Evolutionary conservation across 805 yeast genomes (phyloP), one percentile per base, ranked within the genome.

Genomic region (Monosporozyma servazzii): DNA sequence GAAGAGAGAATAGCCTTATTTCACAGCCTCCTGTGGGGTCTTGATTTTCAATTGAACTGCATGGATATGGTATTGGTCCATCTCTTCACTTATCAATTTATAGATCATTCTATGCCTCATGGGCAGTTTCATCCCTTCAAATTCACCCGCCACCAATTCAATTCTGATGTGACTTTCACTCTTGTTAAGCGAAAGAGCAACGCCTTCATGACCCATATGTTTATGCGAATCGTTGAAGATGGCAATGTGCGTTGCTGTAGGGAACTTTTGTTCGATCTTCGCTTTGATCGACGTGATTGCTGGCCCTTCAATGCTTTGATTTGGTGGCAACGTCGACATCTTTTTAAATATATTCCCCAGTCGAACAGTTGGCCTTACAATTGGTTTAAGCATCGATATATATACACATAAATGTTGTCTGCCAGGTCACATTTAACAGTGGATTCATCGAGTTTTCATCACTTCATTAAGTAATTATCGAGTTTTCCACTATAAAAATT

Each of bases 21-120:
- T 47, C 5, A 13, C 17, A 18, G 18, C 54, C 58, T 86, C 91
- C 45, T 71, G 74, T 1, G 78, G 77, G 1, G 96, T 88, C 67
- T 84, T 85, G 0, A 96, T 84, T 65, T 81, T 81, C 70, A 90
- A 75, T 64, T 88, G 96, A 54, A 90, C 71, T 0, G 97, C 96
- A 70, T 90, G 98, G 18, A 91, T 80, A 0, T 93, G 90, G 52
- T 80, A 76, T 48, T 78, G 75, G 8, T 53, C 51, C 59, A 90
- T 70, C 62, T 90, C 96, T 29, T 87, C 87, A 50, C 78, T 80
- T 45, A 91, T 72, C 47, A 86, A 63, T 48, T 70, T 70, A 64
- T 88, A 90, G 0, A 91, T 75, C 63, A 82, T 62, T 53, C 97
- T 70, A 70, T 90, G 98, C 65, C 98, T 77, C 31, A 78, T 68